These are phyloP conservation scores for Solanum hybrid DNA, from an alignment of 305 asterid genomes.

Conservation along the genomic window DNA sequence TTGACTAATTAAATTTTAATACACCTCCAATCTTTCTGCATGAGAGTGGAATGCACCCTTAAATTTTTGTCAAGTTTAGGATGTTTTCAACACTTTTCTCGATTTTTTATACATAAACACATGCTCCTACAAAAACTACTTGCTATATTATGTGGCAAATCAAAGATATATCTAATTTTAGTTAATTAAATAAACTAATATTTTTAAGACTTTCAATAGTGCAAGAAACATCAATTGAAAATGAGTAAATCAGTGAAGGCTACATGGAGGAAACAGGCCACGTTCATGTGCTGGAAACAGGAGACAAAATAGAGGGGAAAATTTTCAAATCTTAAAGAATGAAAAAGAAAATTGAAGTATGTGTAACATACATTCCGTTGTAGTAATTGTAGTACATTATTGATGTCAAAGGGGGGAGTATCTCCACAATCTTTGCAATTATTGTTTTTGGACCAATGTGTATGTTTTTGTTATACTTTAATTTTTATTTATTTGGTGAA, in stretches of 20 bases:
- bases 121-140: not conserved
- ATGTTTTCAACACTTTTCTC: too few relatives aligned
- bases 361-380: not conserved
- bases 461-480: not conserved
- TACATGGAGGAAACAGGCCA: not conserved
- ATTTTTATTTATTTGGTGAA: not conserved
- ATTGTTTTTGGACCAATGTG: not conserved
- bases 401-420: not conserved
- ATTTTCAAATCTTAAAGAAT: not conserved
- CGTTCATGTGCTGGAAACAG: not conserved
- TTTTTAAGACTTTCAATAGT: too few relatives aligned
- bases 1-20: too few relatives aligned
- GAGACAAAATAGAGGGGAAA: not conserved
- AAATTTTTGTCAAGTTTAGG: fast-evolving
- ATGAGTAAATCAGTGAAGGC: not conserved
- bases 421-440: not conserved
- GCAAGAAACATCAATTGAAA: not conserved
- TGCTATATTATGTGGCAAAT: too few relatives aligned
- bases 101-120: fast-evolving
- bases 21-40: too few relatives aligned
- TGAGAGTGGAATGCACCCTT: too few relatives aligned
- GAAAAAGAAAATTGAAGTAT: not conserved
- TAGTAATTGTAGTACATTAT: not conserved
- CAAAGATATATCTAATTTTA: too few relatives aligned
- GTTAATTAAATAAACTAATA: too few relatives aligned